A percentile compares a stretch with the other conserved stretches of the same genome.
These are phyloP conservation scores for Xylariaceae sp. DNA, from an alignment of 2,329 filamentous ascomycete genomes.

Conservation along the genomic window DNA sequence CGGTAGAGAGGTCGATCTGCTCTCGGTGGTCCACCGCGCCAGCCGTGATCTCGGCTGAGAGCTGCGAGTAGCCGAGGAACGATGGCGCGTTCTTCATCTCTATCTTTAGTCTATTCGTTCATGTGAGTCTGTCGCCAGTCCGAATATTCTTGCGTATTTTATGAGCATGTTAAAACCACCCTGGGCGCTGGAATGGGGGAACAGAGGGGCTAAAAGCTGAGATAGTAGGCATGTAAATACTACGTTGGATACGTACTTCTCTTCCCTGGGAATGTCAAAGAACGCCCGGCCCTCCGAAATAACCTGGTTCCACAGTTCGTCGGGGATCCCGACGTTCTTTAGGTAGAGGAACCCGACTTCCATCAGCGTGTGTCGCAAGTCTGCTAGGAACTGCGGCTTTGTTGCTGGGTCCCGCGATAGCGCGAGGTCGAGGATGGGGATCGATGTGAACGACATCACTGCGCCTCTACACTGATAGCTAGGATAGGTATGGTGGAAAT, in stretches of 20 bases:
- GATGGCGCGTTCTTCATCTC: slow-evolving; percentile 77
- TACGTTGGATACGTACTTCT: slow-evolving; percentile 63
- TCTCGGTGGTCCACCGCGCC: slow-evolving; percentile 79
- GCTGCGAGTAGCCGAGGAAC: slow-evolving; percentile 72
- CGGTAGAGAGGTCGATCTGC: slow-evolving; percentile 85
- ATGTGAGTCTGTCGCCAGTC: too few species aligned
- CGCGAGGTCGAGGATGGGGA: slow-evolving; percentile 80
- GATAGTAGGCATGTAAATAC: background rate
- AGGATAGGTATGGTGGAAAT: too few species aligned
- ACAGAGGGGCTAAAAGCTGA: background rate
- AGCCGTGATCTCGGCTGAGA: slow-evolving; percentile 74
- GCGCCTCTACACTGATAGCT: background rate
- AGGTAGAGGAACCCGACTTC: slow-evolving; percentile 91
- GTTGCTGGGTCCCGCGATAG: slow-evolving; percentile 66
- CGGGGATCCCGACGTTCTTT: slow-evolving; percentile 76
- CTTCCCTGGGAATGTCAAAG: slow-evolving; percentile 76
- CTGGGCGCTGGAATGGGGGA: background rate
- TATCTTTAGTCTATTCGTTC: slow-evolving; percentile 60
- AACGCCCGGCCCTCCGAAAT: slow-evolving; percentile 72
- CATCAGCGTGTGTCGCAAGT: slow-evolving; percentile 76
- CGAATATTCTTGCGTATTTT: background rate
- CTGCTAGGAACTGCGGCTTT: slow-evolving; percentile 73
- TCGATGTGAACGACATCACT: slow-evolving; percentile 71
- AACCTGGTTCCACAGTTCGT: slow-evolving; percentile 68
- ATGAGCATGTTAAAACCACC: too few species aligned